These are phyloP conservation scores for Crithidia brevicula DNA, from an alignment of 208 protist genomes.

Conservation along the genomic window DNA sequence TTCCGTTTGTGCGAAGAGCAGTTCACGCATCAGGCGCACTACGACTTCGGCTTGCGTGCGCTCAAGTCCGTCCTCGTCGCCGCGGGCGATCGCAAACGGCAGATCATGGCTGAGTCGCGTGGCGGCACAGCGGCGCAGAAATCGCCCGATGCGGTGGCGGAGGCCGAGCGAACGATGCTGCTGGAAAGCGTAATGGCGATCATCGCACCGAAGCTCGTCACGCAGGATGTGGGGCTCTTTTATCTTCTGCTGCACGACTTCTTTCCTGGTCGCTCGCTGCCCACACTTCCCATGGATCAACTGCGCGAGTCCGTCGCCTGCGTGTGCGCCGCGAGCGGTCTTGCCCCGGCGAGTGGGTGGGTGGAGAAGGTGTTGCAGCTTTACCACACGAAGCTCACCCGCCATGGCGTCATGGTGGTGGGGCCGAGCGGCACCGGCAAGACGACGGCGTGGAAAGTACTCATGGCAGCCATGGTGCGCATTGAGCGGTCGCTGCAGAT, in stretches of 20 bases:
- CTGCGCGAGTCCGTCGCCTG: slow-evolving; percentile 79
- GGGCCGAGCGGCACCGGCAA: slow-evolving; percentile 99
- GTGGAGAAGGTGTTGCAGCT: slow-evolving; percentile 98
- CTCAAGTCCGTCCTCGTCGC: slow-evolving; percentile 99
- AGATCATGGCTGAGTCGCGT: slow-evolving; percentile 4
- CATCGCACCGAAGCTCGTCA: slow-evolving; percentile 98
- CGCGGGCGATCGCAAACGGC: slow-evolving; percentile 96
- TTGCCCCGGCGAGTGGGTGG: slow-evolving; percentile 84
- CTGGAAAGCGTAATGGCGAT: slow-evolving; percentile 95
- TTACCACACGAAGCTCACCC: slow-evolving; percentile 96
- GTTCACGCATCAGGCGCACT: slow-evolving; percentile 98
- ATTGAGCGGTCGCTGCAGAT: slow-evolving; percentile 74
- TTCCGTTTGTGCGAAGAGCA: slow-evolving; percentile 99
- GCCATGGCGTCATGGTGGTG: slow-evolving; percentile 99
- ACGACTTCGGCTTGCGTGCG: slow-evolving; percentile 99
- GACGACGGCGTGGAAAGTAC: slow-evolving; percentile 94
- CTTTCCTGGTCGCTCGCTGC: slow-evolving; percentile 91
- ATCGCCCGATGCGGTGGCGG: slow-evolving; percentile 14
- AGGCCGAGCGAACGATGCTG: slow-evolving; percentile 90
- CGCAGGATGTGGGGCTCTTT: slow-evolving; percentile 96
- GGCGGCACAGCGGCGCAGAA: not conserved
- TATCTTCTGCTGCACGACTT: slow-evolving; percentile 96
- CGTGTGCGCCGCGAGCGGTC: slow-evolving; percentile 79
- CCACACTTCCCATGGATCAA: slow-evolving; percentile 40
- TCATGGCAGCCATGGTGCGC: slow-evolving; percentile 94